phyloP scores from a whole-genome alignment of 1,139 yeast species.

The Diutina ranongensis region DNA sequence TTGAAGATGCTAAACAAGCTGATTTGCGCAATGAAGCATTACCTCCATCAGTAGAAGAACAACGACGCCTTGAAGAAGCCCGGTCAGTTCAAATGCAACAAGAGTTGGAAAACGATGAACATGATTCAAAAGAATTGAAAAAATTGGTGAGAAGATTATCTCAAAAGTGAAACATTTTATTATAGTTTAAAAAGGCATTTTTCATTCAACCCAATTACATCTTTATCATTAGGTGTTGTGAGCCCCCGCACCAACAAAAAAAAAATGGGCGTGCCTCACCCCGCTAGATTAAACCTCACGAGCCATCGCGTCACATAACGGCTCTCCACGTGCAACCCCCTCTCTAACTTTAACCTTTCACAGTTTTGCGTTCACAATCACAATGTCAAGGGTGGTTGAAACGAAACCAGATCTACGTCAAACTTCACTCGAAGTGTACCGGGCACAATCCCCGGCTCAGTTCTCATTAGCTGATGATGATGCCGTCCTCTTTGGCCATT shows the following conservation, averaged over 20 bases:
- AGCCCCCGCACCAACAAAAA: no score
- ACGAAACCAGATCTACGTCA: slow-evolving; percentile 33
- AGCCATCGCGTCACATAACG: background rate
- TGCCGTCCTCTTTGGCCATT: slow-evolving; percentile 29
- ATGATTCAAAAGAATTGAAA: slow-evolving; percentile 24
- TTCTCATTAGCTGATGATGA: slow-evolving; percentile 30
- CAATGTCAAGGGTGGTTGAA: slow-evolving; percentile 11
- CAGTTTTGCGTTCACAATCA: background rate
- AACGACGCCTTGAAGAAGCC: slow-evolving; percentile 33
- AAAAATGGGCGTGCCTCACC: no score
- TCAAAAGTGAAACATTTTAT: slow-evolving; percentile 1
- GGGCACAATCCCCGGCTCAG: slow-evolving; percentile 28
- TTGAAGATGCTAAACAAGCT: slow-evolving; percentile 77
- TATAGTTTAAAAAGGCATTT: no score
- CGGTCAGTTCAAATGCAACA: slow-evolving; percentile 27
- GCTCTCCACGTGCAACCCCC: background rate
- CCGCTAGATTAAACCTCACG: no score
- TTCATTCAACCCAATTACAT: no score
- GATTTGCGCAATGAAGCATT: slow-evolving; percentile 79
- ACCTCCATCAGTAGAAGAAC: slow-evolving; percentile 70
- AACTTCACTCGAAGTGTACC: slow-evolving; percentile 22
- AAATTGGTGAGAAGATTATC: slow-evolving; percentile 31
- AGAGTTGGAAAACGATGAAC: slow-evolving; percentile 30
- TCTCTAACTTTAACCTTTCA: no score
- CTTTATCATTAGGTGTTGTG: no score